Evolutionary conservation across 2,329 filamentous ascomycete genomes (phyloP).

Genomic region (Teratosphaeria epicoccoides): DNA sequence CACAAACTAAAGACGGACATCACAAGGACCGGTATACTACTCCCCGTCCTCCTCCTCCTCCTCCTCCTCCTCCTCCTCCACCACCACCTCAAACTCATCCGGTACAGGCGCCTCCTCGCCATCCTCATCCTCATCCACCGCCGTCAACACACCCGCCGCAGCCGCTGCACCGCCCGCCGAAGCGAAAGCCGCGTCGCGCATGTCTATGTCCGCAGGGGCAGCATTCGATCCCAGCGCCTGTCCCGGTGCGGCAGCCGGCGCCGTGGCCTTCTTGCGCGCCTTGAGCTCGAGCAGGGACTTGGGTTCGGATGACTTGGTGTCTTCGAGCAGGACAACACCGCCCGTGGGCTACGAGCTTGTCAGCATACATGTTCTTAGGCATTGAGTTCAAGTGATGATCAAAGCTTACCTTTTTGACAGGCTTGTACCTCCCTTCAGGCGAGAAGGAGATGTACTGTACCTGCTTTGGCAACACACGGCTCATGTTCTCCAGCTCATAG

Average conservation of each 20-base stretch:
- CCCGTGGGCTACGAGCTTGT: constrained; percentile 61
- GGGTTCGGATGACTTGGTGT: constrained; percentile 66
- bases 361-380: neutral
- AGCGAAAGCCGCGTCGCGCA: constrained; percentile 12
- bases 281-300: constrained; percentile 84
- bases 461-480: constrained; percentile 79
- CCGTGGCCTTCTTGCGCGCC: constrained; percentile 60
- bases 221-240: constrained; percentile 4
- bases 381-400: neutral
- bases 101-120: constrained; percentile 62
- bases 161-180: constrained; percentile 22
- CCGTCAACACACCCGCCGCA: constrained; percentile 67
- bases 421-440: constrained; percentile 71
- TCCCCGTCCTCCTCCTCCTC: constrained; percentile 45
- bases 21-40: neutral
- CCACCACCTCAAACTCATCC: constrained; percentile 65
- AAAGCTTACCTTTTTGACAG: constrained; percentile 68
- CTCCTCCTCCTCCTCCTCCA: constrained; percentile 68
- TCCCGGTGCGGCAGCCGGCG: constrained; percentile 27
- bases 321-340: constrained; percentile 81
- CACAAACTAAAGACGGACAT: neutral
- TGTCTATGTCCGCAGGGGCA: constrained; percentile 23
- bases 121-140: constrained; percentile 75
- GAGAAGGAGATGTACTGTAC: constrained; percentile 94
- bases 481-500: constrained; percentile 96